Conservation (phyloP, 768 basidiomycete species). For the Phylloporus rhodoxanthus region DNA sequence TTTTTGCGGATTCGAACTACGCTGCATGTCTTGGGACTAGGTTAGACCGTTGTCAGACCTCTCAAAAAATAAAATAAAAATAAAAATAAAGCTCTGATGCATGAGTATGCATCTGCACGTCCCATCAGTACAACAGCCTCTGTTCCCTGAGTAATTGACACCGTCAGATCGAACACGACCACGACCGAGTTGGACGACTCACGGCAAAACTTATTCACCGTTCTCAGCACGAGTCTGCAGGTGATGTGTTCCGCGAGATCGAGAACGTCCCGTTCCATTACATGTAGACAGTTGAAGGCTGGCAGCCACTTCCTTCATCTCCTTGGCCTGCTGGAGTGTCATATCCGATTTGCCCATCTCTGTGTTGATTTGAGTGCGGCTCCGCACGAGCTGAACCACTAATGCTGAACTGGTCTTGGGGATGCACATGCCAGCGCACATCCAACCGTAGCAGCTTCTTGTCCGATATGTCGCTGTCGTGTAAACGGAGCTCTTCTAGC, state of each 20-base stretch:
- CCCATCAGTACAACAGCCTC: conserved; percentile 50
- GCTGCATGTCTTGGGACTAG: no score
- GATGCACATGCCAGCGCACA: conserved; percentile 54
- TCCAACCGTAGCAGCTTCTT: conserved; percentile 43
- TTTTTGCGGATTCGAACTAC: no score
- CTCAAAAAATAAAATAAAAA: no score
- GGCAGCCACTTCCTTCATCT: conserved; percentile 43
- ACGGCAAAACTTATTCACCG: conserved; percentile 50
- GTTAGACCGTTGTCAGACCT: no score
- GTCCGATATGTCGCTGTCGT: conserved; percentile 55
- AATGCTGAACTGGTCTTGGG: conserved; percentile 44
- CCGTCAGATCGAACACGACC: background rate
- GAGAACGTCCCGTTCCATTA: conserved; percentile 49
- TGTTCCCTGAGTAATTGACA: conserved; percentile 29
- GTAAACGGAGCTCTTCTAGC: conserved; percentile 46
- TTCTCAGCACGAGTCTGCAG: conserved; percentile 42
- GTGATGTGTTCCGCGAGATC: conserved; percentile 42
- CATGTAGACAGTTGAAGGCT: conserved; percentile 56
- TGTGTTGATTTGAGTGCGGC: conserved; percentile 26
- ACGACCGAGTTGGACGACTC: conserved; percentile 23
- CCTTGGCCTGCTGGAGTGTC: conserved; percentile 12
- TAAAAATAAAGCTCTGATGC: no score
- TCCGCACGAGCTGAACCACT: conserved; percentile 47
- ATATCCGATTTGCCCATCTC: background rate
- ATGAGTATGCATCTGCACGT: conserved; percentile 53